phyloP scores from a whole-genome alignment of 805 yeast genomes.

The Saccharomycopsis sp. region DNA sequence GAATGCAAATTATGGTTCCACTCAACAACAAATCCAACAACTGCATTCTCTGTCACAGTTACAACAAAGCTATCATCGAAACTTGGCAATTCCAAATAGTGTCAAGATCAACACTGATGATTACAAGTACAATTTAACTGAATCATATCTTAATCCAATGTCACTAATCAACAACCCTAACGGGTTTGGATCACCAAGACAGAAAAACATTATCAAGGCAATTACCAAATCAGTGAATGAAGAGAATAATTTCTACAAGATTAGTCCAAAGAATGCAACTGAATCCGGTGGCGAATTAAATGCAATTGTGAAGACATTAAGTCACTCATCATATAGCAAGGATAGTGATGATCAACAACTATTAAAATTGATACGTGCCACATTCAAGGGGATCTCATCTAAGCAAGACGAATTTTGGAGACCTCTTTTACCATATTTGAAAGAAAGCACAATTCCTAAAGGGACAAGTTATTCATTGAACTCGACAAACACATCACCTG shows the following conservation, averaged over 20 bases:
- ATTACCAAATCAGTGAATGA: conserved; percentile 18
- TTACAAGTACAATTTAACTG: conserved; percentile 20
- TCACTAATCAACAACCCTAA: conserved; percentile 18
- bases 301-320: neutral
- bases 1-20: neutral
- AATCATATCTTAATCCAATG: conserved; percentile 21
- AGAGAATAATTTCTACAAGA: neutral
- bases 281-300: neutral
- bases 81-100: conserved; percentile 6
- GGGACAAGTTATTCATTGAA: conserved; percentile 41
- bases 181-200: conserved; percentile 19
- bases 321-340: neutral
- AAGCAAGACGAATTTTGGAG: conserved; percentile 51
- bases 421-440: conserved; percentile 44
- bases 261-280: neutral
- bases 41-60: too few species aligned
- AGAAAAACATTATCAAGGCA: conserved; percentile 19
- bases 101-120: conserved; percentile 9
- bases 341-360: neutral
- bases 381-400: conserved; percentile 53
- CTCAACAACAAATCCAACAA: neutral
- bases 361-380: conserved; percentile 45
- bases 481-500: neutral
- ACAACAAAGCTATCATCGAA: too few species aligned
- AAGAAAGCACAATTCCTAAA: conserved; percentile 39